Percentiles rank a stretch among this genome's conserved stretches.
Conservation (phyloP, 495 filamentous ascomycete genomes). For the Aspergillus bertholletiae region DNA sequence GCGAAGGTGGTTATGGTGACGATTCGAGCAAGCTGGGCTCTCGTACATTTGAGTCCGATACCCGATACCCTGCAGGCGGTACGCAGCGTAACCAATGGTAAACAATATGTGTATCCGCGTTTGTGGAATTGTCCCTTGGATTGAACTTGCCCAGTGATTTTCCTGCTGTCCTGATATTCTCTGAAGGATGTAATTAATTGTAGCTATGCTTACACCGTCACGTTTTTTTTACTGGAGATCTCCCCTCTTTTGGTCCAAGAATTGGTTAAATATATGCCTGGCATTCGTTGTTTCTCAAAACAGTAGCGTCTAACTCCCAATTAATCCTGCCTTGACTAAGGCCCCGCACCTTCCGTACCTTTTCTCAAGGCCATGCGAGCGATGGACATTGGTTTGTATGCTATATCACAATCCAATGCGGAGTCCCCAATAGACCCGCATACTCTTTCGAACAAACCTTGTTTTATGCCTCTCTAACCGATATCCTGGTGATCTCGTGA, state of each 20-base stretch:
- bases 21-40: slow-evolving; percentile 9
- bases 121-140: background rate
- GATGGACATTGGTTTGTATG: too few relatives aligned
- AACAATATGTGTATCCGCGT: background rate
- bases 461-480: background rate
- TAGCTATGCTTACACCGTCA: background rate
- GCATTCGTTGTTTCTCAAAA: too few relatives aligned
- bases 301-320: too few relatives aligned
- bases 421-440: too few relatives aligned
- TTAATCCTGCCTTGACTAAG: too few relatives aligned
- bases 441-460: too few relatives aligned
- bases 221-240: too few relatives aligned
- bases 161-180: background rate
- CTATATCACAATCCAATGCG: too few relatives aligned
- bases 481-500: background rate
- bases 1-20: slow-evolving; percentile 2
- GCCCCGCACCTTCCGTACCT: background rate
- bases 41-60: slow-evolving; percentile 6
- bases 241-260: too few relatives aligned
- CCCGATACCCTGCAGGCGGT: background rate
- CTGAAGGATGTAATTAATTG: too few relatives aligned
- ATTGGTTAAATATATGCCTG: too few relatives aligned
- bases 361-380: too few relatives aligned
- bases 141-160: background rate
- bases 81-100: slow-evolving; percentile 16